phyloP scores from a whole-genome alignment of 2,329 filamentous ascomycete species.

The Zalaria sp. region DNA sequence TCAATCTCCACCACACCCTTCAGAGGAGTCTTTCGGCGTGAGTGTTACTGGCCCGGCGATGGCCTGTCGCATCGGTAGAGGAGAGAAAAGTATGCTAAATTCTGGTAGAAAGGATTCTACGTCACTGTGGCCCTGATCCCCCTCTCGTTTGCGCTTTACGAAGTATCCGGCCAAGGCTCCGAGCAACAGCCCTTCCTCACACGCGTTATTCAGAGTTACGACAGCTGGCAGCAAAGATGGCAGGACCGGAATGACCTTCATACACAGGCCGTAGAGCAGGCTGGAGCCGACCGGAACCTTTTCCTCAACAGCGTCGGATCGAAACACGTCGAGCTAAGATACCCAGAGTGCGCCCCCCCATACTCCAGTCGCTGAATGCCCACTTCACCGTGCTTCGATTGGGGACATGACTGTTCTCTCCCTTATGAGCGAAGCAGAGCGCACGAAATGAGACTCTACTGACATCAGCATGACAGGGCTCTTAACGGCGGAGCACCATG shows the following conservation, averaged over 20 bases:
- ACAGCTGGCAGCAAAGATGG: slow-evolving; percentile 37
- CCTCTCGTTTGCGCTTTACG: slow-evolving; percentile 28
- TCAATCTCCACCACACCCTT: slow-evolving; percentile 22
- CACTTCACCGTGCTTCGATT: no score
- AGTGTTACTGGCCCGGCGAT: slow-evolving; percentile 18
- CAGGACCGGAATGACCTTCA: slow-evolving; percentile 45
- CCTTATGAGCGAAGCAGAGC: no score
- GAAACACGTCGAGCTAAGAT: slow-evolving; percentile 39
- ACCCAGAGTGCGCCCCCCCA: slow-evolving; percentile 45
- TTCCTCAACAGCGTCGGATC: slow-evolving; percentile 34
- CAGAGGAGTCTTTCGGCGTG: slow-evolving; percentile 38
- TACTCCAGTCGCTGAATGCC: neutral
- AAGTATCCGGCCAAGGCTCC: slow-evolving; percentile 24
- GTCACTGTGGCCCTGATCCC: slow-evolving; percentile 32
- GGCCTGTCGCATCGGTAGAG: slow-evolving; percentile 5
- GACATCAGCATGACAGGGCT: slow-evolving; percentile 27
- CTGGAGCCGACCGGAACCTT: slow-evolving; percentile 46
- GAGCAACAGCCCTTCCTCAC: slow-evolving; percentile 30
- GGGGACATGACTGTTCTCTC: no score
- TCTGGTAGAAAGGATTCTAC: slow-evolving; percentile 31
- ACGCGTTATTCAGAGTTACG: slow-evolving; percentile 43
- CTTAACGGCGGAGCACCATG: slow-evolving; percentile 50
- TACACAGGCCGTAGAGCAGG: slow-evolving; percentile 46
- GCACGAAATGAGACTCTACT: no score
- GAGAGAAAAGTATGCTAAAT: slow-evolving; percentile 4